Evolutionary conservation across 495 filamentous ascomycete species (phyloP).

Genomic region (Aspergillus kassunensis): DNA sequence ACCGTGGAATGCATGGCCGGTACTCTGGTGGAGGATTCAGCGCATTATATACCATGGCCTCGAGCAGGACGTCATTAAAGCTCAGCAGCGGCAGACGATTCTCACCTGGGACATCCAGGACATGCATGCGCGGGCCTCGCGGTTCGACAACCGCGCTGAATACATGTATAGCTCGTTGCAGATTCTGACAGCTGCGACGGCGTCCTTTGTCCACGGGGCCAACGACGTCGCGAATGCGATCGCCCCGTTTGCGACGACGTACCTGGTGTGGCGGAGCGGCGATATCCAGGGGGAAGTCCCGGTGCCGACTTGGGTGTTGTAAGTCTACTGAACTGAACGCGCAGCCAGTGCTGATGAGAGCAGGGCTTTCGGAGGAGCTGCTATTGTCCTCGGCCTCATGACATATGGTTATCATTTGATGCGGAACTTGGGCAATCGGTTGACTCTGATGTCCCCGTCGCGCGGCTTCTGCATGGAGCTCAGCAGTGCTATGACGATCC

Average conservation of each 20-base stretch:
- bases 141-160: slow-evolving; percentile 8
- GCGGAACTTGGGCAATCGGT: slow-evolving; percentile 8
- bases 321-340: background rate
- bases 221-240: slow-evolving; percentile 9
- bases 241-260: slow-evolving; percentile 4
- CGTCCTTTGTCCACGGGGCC: slow-evolving; percentile 8
- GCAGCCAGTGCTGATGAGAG: background rate
- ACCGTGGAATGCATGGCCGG: background rate
- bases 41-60: slow-evolving; percentile 7
- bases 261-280: slow-evolving; percentile 7
- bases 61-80: slow-evolving; percentile 7
- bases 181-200: slow-evolving; percentile 8
- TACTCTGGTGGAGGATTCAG: background rate
- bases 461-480: slow-evolving; percentile 11
- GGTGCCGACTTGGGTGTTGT: slow-evolving; percentile 10
- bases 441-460: slow-evolving; percentile 11
- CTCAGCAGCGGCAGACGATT: slow-evolving; percentile 5
- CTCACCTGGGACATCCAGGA: slow-evolving; percentile 9
- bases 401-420: slow-evolving; percentile 10
- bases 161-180: slow-evolving; percentile 12
- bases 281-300: background rate
- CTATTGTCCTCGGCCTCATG: slow-evolving; percentile 4
- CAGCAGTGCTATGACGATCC: slow-evolving; percentile 7
- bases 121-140: slow-evolving; percentile 6
- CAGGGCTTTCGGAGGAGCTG: slow-evolving; percentile 3